These are phyloP conservation scores for Tulasnella sp. DNA, from an alignment of 768 basidiomycete species.

Conservation along the genomic window DNA sequence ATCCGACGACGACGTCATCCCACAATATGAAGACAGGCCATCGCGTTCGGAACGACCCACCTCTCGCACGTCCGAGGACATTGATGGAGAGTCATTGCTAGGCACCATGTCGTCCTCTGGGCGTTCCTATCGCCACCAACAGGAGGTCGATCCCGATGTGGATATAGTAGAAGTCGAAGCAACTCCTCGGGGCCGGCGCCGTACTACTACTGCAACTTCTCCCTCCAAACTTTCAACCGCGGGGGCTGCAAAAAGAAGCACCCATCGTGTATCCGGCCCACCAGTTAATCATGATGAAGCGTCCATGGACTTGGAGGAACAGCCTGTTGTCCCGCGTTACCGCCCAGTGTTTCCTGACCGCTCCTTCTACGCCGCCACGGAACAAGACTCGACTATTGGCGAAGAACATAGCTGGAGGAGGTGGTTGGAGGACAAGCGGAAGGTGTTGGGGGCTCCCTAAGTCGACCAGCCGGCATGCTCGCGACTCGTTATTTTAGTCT, in stretches of 20 bases:
- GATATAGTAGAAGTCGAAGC: neutral
- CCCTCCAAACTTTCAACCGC: no score
- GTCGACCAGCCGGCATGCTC: neutral
- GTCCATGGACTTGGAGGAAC: neutral
- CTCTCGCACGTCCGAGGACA: neutral
- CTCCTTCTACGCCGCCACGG: neutral
- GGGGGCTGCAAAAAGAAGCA: neutral
- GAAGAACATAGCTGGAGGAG: neutral
- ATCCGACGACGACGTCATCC: neutral
- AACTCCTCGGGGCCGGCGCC: neutral
- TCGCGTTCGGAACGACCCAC: neutral
- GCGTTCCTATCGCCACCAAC: no score
- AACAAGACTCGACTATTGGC: neutral
- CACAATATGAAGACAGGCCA: neutral
- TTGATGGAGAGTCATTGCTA: neutral
- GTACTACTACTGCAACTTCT: neutral
- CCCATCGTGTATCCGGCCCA: neutral
- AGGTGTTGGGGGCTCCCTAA: neutral
- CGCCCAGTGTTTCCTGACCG: neutral
- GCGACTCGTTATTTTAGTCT: neutral
- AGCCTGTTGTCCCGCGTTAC: neutral
- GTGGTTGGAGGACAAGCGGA: neutral
- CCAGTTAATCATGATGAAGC: neutral
- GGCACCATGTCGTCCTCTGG: neutral
- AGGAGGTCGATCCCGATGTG: neutral